Evolutionary conservation across 345 rosid genomes (phyloP), one percentile per base, ranked within the genome.

Genomic region (Eucalyptus shirleyi): DNA sequence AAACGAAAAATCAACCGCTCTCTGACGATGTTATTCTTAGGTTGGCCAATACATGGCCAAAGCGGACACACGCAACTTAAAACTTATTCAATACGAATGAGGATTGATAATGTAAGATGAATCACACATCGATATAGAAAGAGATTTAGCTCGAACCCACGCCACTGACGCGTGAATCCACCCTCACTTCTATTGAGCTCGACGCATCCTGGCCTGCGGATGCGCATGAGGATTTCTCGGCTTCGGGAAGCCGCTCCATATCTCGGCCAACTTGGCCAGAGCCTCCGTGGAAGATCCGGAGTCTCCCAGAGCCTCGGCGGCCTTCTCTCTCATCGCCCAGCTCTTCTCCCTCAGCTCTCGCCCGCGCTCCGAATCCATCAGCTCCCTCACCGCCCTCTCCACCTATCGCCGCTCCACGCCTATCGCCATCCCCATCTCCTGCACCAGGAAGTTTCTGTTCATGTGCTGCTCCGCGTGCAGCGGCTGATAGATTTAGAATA

Each of bases 291-390:
- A 89, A 67, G 89, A 72, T 34, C 90, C 90, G 55, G n/a, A 55
- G 12, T 51, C 77, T 17, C 50, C 86, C 16, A 89, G 21, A 5
- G 90, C 87, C 88, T 77, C 80, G 16, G 19, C 15, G n/a, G 90
- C 90, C 51, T 62, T 55, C 72, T 28, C 69, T 12, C 62, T 53
- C 86, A 89, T 89, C 56, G 50, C 69, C 87, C 80, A 5, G 56
- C 53, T 44, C 88, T 50, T 87, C 86, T 89, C 90, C 37, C 77
- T 87, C 77, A 89, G 65, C 24, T 59, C 87, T 19, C 69, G 55
- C 86, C 90, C 90, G 15, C 44, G 69, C n/a, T 50, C 90, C n/a
- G 59, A 56, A 8, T 81, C 87, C 91, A 90, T 90, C 86, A 90
- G 12, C 87, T 87, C 89, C 17, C 65, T 85, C 87, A 90, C 91